Evolutionary conservation across 495 filamentous ascomycete genomes (phyloP), one percentile per base, ranked within the genome.

Genomic region (Astrothelium subdiscretum): DNA sequence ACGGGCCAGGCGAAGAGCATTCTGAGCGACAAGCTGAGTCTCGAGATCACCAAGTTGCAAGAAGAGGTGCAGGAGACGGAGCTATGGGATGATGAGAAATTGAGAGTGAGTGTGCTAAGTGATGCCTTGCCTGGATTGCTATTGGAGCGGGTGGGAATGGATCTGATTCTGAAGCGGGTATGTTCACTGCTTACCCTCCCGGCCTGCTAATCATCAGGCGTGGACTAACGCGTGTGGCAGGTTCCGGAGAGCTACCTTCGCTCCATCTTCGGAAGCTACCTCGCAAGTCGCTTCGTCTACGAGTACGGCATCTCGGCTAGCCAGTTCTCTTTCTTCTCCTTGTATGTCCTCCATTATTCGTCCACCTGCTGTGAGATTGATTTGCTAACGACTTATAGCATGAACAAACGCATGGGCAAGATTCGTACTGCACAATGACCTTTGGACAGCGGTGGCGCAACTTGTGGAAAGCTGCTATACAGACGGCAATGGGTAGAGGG

Each of bases 251-350:
- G 86, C 70, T 98, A 98, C 68, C 83, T 98, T 48, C 84, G 90
- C 57, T 85, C 92, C 57, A 97, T 98, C 71, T 98, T 98, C 72
- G 94, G 94, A 64, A 94, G 89, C 70, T 95, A 92, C 76, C 77
- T 98, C 65, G 94, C 94, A 31, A 92, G 88, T 69, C 85, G 94
- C 22, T 98, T 98, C 73, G 90, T 98, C 31, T 98, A 98, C 74
- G 82, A 94, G 72, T 90, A 89, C 73, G 94, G 94, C 71, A 92
- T 90, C 77, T 83, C 81, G 66, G 91, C 94, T 3, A 92, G 86
- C 78, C 95, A 97, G 71, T 97, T 98, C 77, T 90, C 94, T 8
- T 98, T 98, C 81, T 98, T 96, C 76, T 88, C 95, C 68, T 98
- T 97, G 91, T 96, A 80, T 83, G 88, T 22, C n/a, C 43, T 48